Evolutionary conservation across 371 early-diverging fungal genomes (phyloP).

Genomic region (Capillidium heterosporum): DNA sequence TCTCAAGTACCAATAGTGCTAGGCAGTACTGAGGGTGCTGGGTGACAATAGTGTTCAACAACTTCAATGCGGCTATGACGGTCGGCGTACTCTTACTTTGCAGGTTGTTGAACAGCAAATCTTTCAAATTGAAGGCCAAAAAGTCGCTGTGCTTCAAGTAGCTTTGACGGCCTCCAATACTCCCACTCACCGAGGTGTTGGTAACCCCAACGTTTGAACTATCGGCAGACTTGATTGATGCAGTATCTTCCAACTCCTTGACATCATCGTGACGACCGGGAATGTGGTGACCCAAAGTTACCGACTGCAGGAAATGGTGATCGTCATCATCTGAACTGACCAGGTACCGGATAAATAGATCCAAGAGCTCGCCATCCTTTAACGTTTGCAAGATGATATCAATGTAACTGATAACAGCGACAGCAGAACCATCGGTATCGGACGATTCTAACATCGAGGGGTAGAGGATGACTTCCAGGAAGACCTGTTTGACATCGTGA

Average conservation of each 20-base stretch:
- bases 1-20: constrained; percentile 24
- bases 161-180: neutral
- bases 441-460: constrained; percentile 72
- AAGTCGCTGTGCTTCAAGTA: neutral
- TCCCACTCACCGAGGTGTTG: constrained; percentile 9
- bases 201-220: neutral
- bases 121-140: constrained; percentile 25
- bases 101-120: constrained; percentile 53
- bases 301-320: neutral
- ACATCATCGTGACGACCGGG: neutral
- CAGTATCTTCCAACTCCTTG: neutral
- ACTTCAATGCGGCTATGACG: constrained; percentile 62
- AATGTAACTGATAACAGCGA: constrained; percentile 75
- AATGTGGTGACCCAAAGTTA: neutral
- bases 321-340: constrained; percentile 40
- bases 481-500: constrained; percentile 43
- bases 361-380: constrained; percentile 51
- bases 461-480: constrained; percentile 70
- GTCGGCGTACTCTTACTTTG: constrained; percentile 50
- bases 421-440: constrained; percentile 80
- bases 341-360: constrained; percentile 51
- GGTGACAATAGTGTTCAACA: constrained; percentile 54
- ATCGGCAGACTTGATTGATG: neutral
- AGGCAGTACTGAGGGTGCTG: constrained; percentile 59
- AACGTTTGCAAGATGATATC: constrained; percentile 57